Base-by-base conservation (phyloP, 306 rosid genomes). In the Inga oerstediana region DNA sequence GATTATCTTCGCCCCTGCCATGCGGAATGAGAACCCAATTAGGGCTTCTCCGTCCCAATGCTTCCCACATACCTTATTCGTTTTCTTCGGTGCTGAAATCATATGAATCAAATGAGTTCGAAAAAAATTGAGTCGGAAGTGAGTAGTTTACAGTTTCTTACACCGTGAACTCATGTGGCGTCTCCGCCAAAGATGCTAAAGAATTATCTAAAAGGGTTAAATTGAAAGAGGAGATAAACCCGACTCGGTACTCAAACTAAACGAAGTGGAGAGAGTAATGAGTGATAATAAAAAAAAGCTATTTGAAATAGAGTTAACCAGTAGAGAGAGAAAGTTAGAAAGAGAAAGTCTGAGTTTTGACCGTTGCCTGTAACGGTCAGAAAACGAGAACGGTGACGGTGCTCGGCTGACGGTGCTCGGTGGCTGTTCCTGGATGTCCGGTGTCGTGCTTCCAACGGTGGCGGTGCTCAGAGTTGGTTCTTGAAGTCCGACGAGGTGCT, bases 41-140 rank as follows among this genome's bases (percentile, higher is more conserved):
- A 22, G 74, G n/a, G 56, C 56, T 30, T 37, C 68, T 77, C n/a
- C 46, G 5, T 8, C 67, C 5, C 80, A 74, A 52, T 78, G 69
- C 37, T 19, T 2, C 70, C 70, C 43, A 1, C 41, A 8, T 34
- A 0, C 17, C 11, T 37, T 46, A 48, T 9, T 78, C 66, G 3
- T 65, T 44, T 52, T 56, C 46, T 81, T 43, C 78, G 19, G 5
- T 11, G 5, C 12, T 1, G 20, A 3, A n/a, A 8, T 45, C 48
- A 24, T 24, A 59, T 8, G 8, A 46, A 46, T 80, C 81, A 4
- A 70, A 67, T 69, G 35, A 46, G 3, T 43, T 10, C 24, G 30
- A 37, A 16, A 4, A 79, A 15, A 75, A 17, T 4, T 7, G 1
- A 43, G 49, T n/a, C 13, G 54, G 10, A 8, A 4, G 19, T 58